A percentile compares a stretch with the other conserved stretches of the same genome.
Conservation (phyloP, 2,329 filamentous ascomycete genomes). For the Colletotrichum higginsianum region DNA sequence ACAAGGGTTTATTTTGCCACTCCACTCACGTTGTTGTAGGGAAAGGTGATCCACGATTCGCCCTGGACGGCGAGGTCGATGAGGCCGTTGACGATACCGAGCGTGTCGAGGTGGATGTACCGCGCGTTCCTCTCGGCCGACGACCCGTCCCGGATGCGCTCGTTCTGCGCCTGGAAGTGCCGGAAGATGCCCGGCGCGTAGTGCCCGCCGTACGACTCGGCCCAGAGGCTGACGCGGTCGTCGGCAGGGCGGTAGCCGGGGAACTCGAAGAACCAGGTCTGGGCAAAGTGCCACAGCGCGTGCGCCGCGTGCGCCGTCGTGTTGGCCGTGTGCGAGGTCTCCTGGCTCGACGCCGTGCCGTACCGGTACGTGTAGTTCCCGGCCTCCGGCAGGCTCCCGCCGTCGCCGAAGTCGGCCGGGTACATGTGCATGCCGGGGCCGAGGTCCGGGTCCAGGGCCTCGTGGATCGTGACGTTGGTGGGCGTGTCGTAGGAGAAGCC, state of each 20-base stretch:
- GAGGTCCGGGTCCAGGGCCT: slow-evolving; percentile 34
- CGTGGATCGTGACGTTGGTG: slow-evolving; percentile 67
- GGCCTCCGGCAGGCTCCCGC: slow-evolving; percentile 48
- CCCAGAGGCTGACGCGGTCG: slow-evolving; percentile 73
- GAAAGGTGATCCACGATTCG: slow-evolving; percentile 69
- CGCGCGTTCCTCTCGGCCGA: slow-evolving; percentile 62
- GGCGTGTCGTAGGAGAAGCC: slow-evolving; percentile 73
- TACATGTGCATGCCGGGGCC: not conserved
- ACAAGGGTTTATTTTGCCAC: accelerated
- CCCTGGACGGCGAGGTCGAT: slow-evolving; percentile 75
- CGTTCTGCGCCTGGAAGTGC: slow-evolving; percentile 74
- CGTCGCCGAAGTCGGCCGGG: slow-evolving; percentile 54
- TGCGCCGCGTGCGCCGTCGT: slow-evolving; percentile 57
- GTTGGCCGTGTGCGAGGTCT: slow-evolving; percentile 49
- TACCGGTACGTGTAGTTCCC: slow-evolving; percentile 55
- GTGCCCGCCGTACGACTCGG: slow-evolving; percentile 61
- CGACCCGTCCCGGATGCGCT: slow-evolving; percentile 63
- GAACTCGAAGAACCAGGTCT: slow-evolving; percentile 74
- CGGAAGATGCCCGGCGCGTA: slow-evolving; percentile 70
- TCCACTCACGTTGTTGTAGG: slow-evolving; percentile 68
- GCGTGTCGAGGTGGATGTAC: slow-evolving; percentile 70
- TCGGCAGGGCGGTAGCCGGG: slow-evolving; percentile 65
- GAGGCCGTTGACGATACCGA: slow-evolving; percentile 81
- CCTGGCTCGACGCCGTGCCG: slow-evolving; percentile 53
- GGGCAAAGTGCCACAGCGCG: slow-evolving; percentile 69